Evolutionary conservation across 371 early-diverging fungal genomes (phyloP).

Genomic region (Nematocida ausubeli): DNA sequence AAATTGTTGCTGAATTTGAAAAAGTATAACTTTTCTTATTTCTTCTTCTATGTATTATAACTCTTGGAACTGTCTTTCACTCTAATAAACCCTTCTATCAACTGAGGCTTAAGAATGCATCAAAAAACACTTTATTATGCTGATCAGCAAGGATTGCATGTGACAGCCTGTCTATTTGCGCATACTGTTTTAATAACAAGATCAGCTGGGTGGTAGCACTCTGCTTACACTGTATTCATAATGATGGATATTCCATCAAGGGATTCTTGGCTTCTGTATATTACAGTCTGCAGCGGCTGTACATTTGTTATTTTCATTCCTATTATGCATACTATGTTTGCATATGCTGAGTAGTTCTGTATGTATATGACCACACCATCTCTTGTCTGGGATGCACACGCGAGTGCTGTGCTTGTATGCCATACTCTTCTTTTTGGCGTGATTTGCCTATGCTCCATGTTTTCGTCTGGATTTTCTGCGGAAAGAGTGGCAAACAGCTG

Average conservation of each 20-base stretch:
- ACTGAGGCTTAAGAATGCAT: too few relatives aligned
- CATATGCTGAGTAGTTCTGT: slow-evolving; percentile 20
- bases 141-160: too few relatives aligned
- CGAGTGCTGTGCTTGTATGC: slow-evolving; percentile 6
- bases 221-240: slow-evolving; percentile 1
- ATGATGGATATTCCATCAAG: slow-evolving; percentile 5
- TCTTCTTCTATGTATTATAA: too few relatives aligned
- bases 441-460: neutral
- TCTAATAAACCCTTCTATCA: too few relatives aligned
- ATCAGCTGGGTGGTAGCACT: too few relatives aligned
- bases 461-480: neutral
- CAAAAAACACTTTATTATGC: too few relatives aligned
- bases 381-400: neutral
- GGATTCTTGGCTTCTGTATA: slow-evolving; percentile 5
- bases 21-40: too few relatives aligned
- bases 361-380: slow-evolving; percentile 7
- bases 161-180: too few relatives aligned
- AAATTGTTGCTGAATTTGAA: too few relatives aligned
- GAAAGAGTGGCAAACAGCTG: neutral
- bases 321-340: slow-evolving; percentile 7
- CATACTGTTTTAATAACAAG: too few relatives aligned
- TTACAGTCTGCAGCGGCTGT: slow-evolving; percentile 11
- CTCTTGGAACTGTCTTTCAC: too few relatives aligned
- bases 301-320: slow-evolving; percentile 36
- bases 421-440: neutral